Evolutionary conservation across 1,139 yeast species (phyloP).

Genomic region (Blastobotrys serpentis): DNA sequence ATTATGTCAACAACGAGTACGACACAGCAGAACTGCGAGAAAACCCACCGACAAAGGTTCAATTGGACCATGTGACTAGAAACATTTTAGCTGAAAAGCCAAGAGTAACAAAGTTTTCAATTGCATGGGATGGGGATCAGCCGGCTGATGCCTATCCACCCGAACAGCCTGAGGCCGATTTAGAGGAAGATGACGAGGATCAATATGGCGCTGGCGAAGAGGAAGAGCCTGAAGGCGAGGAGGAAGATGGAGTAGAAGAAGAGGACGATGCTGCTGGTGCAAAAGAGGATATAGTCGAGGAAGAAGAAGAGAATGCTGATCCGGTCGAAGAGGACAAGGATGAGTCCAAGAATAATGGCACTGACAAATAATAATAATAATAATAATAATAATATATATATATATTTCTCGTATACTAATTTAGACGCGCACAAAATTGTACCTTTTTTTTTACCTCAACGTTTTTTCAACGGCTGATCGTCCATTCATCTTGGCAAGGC

Average conservation of each 20-base stretch:
- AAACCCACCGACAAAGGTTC: conserved; percentile 91
- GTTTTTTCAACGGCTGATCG: too few species aligned
- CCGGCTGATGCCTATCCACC: conserved; percentile 73
- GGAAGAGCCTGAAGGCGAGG: conserved; percentile 36
- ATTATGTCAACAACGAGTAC: conserved; percentile 94
- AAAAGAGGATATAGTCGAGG: conserved; percentile 28
- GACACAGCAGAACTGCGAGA: conserved; percentile 90
- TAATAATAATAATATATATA: not conserved
- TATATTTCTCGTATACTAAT: not conserved
- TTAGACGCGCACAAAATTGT: too few species aligned
- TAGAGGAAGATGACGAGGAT: conserved; percentile 43
- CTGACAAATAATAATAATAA: not conserved
- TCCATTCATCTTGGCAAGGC: not conserved
- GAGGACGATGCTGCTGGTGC: conserved; percentile 30
- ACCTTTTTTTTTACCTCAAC: not conserved
- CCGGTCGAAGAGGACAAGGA: conserved; percentile 19
- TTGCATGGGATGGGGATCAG: conserved; percentile 72
- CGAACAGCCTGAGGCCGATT: conserved; percentile 63
- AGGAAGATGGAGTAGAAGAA: conserved; percentile 30
- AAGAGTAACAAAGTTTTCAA: conserved; percentile 91
- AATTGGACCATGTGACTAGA: conserved; percentile 90
- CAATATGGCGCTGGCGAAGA: conserved; percentile 41
- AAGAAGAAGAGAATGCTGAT: conserved; percentile 17
- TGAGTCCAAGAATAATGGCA: conserved; percentile 11
- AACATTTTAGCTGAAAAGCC: conserved; percentile 97